Conservation (phyloP, 2,329 filamentous ascomycete genomes). For the Colletotrichum sp. region DNA sequence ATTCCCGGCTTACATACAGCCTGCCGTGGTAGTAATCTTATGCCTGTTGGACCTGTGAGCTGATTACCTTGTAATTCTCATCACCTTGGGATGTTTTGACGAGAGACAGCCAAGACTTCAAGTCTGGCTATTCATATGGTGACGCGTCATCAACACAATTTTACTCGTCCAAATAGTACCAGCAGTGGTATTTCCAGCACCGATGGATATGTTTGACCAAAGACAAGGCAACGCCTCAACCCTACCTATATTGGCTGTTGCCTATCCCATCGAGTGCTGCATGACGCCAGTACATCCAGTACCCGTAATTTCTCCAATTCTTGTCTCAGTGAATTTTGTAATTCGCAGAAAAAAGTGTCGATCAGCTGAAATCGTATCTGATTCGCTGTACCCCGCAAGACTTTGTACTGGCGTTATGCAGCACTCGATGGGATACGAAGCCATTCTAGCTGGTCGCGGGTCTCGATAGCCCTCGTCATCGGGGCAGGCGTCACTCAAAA, state of each 20-base stretch:
- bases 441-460: neutral
- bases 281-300: too few relatives aligned
- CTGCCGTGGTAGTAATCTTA: neutral
- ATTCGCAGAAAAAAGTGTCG: too few relatives aligned
- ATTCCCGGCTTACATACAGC: neutral
- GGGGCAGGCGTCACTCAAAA: neutral
- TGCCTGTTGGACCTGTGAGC: neutral
- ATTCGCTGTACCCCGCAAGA: too few relatives aligned
- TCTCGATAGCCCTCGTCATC: neutral
- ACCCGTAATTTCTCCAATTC: too few relatives aligned
- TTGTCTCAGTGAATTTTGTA: too few relatives aligned
- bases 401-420: too few relatives aligned
- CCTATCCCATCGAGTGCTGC: neutral
- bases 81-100: neutral
- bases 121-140: neutral
- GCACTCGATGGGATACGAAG: neutral
- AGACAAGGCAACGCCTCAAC: neutral
- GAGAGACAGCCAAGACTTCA: neutral
- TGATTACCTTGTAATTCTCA: neutral
- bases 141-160: neutral
- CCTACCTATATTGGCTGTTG: neutral
- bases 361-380: too few relatives aligned
- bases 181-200: neutral
- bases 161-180: neutral
- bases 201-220: neutral